Percentiles rank a stretch among this genome's conserved stretches.
phyloP scores from a whole-genome alignment of 805 yeast species.

The Jamesozyma hellenica region DNA sequence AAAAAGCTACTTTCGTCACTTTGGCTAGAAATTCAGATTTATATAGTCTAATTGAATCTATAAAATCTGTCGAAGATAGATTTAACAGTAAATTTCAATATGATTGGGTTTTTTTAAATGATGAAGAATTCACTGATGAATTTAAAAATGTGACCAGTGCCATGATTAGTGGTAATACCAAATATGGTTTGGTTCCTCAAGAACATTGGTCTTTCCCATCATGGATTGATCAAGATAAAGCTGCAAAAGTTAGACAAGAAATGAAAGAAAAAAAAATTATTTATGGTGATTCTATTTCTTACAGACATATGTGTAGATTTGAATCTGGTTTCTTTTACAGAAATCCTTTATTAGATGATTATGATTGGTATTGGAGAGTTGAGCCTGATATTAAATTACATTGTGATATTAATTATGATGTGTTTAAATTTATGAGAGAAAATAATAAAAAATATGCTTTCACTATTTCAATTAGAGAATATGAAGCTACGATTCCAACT shows the following conservation, averaged over 20 bases:
- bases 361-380: constrained; percentile 90
- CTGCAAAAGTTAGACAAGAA: constrained; percentile 44
- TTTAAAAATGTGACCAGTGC: constrained; percentile 60
- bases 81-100: constrained; percentile 73
- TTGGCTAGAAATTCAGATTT: constrained; percentile 71
- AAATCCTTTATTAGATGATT: constrained; percentile 64
- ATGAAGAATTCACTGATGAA: constrained; percentile 72
- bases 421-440: constrained; percentile 74
- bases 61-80: constrained; percentile 76
- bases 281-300: constrained; percentile 57
- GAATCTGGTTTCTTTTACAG: constrained; percentile 85
- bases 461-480: constrained; percentile 72
- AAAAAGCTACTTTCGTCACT: constrained; percentile 72
- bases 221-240: constrained; percentile 65
- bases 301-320: constrained; percentile 87
- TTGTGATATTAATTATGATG: constrained; percentile 76
- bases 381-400: constrained; percentile 75
- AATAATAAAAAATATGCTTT: constrained; percentile 66
- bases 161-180: constrained; percentile 64
- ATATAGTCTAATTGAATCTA: constrained; percentile 49
- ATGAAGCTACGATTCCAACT: constrained; percentile 59
- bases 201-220: constrained; percentile 85
- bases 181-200: constrained; percentile 70
- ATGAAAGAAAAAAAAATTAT: constrained; percentile 45
- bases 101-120: constrained; percentile 94